Conservation (phyloP, 2,329 filamentous ascomycete species). For the Epichloe elymi region DNA sequence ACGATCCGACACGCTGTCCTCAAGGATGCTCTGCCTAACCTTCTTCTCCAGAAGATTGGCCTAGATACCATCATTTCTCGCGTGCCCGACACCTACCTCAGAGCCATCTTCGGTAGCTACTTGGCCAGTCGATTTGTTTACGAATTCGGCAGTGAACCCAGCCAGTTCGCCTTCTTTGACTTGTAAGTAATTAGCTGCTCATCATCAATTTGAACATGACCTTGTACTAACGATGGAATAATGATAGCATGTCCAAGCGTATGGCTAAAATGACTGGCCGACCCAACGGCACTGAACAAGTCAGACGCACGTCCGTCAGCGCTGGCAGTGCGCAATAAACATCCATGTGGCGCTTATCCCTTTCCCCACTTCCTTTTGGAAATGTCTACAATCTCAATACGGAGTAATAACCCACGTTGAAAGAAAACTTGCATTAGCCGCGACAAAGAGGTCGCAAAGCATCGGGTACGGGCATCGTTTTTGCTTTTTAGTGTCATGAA, state of each 20-base stretch:
- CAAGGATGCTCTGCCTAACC: constrained; percentile 69
- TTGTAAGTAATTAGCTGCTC: constrained; percentile 53
- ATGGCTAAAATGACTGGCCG: constrained; percentile 33
- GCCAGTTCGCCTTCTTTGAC: constrained; percentile 96
- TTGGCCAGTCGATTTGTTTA: constrained; percentile 94
- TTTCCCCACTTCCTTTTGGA: neutral
- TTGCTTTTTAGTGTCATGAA: neutral
- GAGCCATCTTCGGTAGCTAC: constrained; percentile 92
- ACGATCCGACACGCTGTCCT: constrained; percentile 67
- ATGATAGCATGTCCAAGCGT: constrained; percentile 49
- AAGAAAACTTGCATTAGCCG: neutral
- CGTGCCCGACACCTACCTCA: constrained; percentile 83
- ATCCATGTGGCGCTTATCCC: neutral
- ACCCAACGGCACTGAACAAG: constrained; percentile 13
- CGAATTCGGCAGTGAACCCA: constrained; percentile 80
- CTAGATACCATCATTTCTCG: constrained; percentile 75
- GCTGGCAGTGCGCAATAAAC: neutral
- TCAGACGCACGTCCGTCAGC: constrained; percentile 15
- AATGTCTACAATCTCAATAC: neutral
- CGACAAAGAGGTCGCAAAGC: neutral
- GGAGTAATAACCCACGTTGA: too few relatives aligned
- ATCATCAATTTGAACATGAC: neutral
- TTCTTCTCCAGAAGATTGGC: constrained; percentile 80
- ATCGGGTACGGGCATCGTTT: neutral
- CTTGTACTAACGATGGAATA: neutral